Evolutionary conservation across 768 basidiomycete species (phyloP).

Genomic region (Auricularia heimuer): DNA sequence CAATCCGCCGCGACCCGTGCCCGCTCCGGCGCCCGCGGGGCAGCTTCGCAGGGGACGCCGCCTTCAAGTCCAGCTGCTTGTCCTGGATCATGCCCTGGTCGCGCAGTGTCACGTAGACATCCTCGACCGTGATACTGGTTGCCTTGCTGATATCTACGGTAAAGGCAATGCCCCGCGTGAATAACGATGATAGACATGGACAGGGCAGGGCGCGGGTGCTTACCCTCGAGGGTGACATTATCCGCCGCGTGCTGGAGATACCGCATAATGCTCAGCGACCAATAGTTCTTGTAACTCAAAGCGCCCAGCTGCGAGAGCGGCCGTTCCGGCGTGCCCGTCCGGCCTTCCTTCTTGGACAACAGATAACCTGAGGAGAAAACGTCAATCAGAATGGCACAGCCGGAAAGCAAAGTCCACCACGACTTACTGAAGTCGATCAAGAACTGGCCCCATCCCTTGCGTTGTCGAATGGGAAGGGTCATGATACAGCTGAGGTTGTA

Average conservation of each 20-base stretch:
- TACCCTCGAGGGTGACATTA: conserved; percentile 67
- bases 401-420: not conserved
- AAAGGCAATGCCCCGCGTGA: conserved; percentile 11
- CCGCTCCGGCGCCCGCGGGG: not conserved
- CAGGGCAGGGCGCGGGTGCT: conserved; percentile 14
- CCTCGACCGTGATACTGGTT: conserved; percentile 88
- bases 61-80: not conserved
- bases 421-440: conserved; percentile 95
- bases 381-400: not conserved
- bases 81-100: conserved; percentile 63
- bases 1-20: not conserved
- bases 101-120: conserved; percentile 64
- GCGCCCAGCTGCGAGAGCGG: conserved; percentile 89
- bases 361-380: conserved; percentile 61
- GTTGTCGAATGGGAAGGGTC: conserved; percentile 90
- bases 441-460: conserved; percentile 93
- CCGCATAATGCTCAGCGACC: conserved; percentile 81
- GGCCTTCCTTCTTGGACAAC: conserved; percentile 87
- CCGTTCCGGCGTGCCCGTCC: conserved; percentile 89
- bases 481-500: conserved; percentile 99
- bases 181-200: conserved; percentile 7
- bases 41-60: not conserved
- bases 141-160: conserved; percentile 65
- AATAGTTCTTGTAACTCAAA: conserved; percentile 91
- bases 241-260: conserved; percentile 56